Conservation (phyloP, 2,329 filamentous ascomycete species). For the Neopestalotiopsis sp. region DNA sequence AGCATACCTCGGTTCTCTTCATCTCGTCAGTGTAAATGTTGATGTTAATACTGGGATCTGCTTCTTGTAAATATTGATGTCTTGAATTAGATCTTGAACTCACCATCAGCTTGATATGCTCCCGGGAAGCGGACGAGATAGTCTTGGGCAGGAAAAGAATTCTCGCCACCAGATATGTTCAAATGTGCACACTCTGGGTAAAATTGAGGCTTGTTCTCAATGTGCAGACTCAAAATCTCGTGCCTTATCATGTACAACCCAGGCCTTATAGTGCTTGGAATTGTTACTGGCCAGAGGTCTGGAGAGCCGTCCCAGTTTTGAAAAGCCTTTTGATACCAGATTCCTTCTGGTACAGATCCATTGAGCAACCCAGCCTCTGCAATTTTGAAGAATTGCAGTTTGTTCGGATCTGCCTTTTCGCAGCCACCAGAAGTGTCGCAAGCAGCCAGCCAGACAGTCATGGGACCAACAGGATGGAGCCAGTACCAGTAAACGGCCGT, state of each 20-base stretch:
- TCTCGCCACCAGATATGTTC: constrained; percentile 37
- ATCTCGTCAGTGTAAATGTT: constrained; percentile 41
- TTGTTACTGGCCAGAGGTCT: constrained; percentile 48
- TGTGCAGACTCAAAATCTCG: constrained; percentile 57
- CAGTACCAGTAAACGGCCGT: constrained; percentile 47
- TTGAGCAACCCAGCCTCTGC: constrained; percentile 43
- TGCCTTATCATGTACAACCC: constrained; percentile 58
- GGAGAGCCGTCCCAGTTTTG: constrained; percentile 44
- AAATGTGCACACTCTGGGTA: constrained; percentile 45
- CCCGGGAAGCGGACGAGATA: constrained; percentile 42
- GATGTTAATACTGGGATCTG: constrained; percentile 43
- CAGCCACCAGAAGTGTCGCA: constrained; percentile 33
- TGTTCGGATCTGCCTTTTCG: constrained; percentile 34
- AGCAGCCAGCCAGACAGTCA: constrained; percentile 43
- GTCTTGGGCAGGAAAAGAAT: constrained; percentile 31
- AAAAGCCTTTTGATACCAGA: constrained; percentile 45
- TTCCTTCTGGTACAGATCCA: constrained; percentile 38
- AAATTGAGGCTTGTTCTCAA: constrained; percentile 52
- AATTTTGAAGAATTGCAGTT: constrained; percentile 44
- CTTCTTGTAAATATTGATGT: constrained; percentile 13
- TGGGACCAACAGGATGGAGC: constrained; percentile 46
- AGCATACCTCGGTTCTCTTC: constrained; percentile 36
- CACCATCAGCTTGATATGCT: constrained; percentile 39
- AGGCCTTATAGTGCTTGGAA: constrained; percentile 48
- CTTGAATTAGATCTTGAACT: constrained; percentile 17